Percentiles rank a stretch among this genome's conserved stretches.
Conservation (phyloP, 139 green algal species). For the Closterium sp. region DNA sequence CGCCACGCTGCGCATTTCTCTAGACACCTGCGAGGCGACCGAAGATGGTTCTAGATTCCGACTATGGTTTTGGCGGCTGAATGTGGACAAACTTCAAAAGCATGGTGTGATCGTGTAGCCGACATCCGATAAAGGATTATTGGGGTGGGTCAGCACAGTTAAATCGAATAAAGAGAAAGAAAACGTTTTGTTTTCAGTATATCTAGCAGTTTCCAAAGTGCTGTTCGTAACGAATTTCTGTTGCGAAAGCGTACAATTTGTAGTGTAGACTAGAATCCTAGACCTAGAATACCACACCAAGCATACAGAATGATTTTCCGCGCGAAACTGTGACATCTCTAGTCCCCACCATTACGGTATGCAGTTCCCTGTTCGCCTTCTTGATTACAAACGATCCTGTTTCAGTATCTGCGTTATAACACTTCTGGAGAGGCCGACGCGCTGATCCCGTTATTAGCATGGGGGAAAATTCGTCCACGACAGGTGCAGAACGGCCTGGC, state of each 20-base stretch:
- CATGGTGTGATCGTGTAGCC: too few relatives aligned
- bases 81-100: neutral
- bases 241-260: too few relatives aligned
- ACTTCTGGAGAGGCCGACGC: neutral
- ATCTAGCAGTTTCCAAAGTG: too few relatives aligned
- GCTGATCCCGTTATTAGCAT: neutral
- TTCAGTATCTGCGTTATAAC: neutral
- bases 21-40: neutral
- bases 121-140: neutral
- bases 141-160: neutral
- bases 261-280: too few relatives aligned
- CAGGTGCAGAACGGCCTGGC: neutral
- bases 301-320: too few relatives aligned
- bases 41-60: too few relatives aligned
- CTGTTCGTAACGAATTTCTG: too few relatives aligned
- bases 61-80: neutral
- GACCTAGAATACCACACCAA: too few relatives aligned
- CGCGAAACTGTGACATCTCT: too few relatives aligned
- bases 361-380: neutral
- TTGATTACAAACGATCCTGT: neutral
- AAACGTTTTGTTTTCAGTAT: too few relatives aligned
- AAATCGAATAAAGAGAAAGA: too few relatives aligned
- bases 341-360: neutral
- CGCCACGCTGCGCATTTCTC: neutral
- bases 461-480: neutral